These are phyloP conservation scores for Salix exigua DNA, from an alignment of 345 rosid genomes.

Conservation along the genomic window DNA sequence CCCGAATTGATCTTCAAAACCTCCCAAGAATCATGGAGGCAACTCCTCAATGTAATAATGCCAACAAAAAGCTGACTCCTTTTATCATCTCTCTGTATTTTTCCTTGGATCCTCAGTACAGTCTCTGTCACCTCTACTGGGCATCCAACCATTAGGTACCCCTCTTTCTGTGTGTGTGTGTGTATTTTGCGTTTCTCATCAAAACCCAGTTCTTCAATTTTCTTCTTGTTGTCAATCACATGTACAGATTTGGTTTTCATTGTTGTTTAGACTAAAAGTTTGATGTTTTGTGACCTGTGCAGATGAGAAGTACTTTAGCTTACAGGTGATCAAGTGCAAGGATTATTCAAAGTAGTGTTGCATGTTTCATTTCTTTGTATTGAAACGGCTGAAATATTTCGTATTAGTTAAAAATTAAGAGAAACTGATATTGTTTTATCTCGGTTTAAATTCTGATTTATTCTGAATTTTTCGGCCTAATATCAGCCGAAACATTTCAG, in stretches of 20 bases:
- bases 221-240: neutral
- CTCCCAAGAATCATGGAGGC: neutral
- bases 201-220: conserved; percentile 9
- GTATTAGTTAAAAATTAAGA: no score
- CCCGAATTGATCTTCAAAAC: neutral
- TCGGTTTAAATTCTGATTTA: no score
- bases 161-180: no score
- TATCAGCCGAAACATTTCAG: no score
- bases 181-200: neutral
- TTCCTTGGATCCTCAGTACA: conserved; percentile 20
- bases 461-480: no score
- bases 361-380: no score
- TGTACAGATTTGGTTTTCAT: neutral
- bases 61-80: neutral
- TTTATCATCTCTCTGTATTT: neutral
- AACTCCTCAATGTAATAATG: no score
- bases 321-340: conserved; percentile 72
- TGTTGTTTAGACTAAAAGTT: neutral
- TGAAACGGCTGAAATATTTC: no score
- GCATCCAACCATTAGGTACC: conserved; percentile 75
- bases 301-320: conserved; percentile 69
- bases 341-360: conserved; percentile 35
- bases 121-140: conserved; percentile 35
- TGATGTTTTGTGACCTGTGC: conserved; percentile 1
- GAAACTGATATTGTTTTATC: no score